These are phyloP conservation scores for Kalmusia sp. DNA, from an alignment of 2,329 filamentous ascomycete species.

Conservation along the genomic window DNA sequence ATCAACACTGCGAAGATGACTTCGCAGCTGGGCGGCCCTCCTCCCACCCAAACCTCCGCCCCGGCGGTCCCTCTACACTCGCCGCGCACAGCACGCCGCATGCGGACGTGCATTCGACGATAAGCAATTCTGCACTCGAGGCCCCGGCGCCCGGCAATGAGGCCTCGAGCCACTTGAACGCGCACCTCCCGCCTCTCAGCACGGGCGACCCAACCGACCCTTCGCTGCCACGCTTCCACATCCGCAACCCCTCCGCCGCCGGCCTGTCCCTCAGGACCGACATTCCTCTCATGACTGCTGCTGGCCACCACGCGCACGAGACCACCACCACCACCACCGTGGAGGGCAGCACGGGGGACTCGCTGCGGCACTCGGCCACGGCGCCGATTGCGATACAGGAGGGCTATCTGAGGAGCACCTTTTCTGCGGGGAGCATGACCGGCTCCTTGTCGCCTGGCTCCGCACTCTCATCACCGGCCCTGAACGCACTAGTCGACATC, in stretches of 20 bases:
- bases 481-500: constrained; percentile 57
- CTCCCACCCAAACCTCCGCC: constrained; percentile 24
- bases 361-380: constrained; percentile 42
- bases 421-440: constrained; percentile 53
- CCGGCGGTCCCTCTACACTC: constrained; percentile 20
- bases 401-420: constrained; percentile 46
- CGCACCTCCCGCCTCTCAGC: constrained; percentile 29
- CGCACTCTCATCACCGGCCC: constrained; percentile 55
- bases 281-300: constrained; percentile 20
- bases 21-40: constrained; percentile 19
- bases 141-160: constrained; percentile 26
- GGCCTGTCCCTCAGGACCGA: constrained; percentile 38
- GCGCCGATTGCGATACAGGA: constrained; percentile 48
- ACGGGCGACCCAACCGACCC: constrained; percentile 32
- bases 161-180: constrained; percentile 30
- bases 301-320: constrained; percentile 22
- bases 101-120: constrained; percentile 11
- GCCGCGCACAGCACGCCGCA: constrained; percentile 11
- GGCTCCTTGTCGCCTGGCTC: constrained; percentile 55
- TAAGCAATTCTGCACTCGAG: constrained; percentile 14
- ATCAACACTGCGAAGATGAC: constrained; percentile 40
- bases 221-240: constrained; percentile 36
- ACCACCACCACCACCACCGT: constrained; percentile 41
- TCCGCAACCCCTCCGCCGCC: constrained; percentile 41
- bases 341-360: constrained; percentile 38